Evolutionary conservation across 306 rosid genomes (phyloP).

Genomic region (Macrotyloma uniflorum): DNA sequence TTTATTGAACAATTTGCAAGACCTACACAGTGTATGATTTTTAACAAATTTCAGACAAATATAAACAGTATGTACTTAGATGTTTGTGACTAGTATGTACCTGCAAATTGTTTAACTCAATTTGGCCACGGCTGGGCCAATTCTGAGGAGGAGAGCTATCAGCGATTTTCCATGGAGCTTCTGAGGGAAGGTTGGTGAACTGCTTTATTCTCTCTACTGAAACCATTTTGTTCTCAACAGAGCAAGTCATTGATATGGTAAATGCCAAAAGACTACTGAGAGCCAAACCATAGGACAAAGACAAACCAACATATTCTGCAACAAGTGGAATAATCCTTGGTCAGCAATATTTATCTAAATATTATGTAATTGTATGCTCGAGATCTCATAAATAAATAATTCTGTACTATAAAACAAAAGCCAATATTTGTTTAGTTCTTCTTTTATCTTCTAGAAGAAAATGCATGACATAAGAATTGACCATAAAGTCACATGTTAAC

Average conservation of each 20-base stretch:
- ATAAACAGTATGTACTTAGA: background rate
- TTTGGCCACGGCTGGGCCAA: slow-evolving; percentile 78
- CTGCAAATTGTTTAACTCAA: slow-evolving; percentile 68
- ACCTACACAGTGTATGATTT: background rate
- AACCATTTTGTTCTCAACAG: slow-evolving; percentile 86
- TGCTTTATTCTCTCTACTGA: slow-evolving; percentile 83
- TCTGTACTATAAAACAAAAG: background rate
- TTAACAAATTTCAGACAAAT: background rate
- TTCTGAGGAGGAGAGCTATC: slow-evolving; percentile 62
- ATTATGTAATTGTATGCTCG: background rate
- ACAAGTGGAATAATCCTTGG: slow-evolving; percentile 12
- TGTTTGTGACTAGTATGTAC: slow-evolving; percentile 43
- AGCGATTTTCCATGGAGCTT: slow-evolving; percentile 70
- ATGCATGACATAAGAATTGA: background rate
- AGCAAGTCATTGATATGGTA: slow-evolving; percentile 62
- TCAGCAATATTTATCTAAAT: slow-evolving; percentile 15
- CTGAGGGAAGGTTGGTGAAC: slow-evolving; percentile 71
- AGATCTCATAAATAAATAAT: slow-evolving; percentile 1
- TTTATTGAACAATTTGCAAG: background rate
- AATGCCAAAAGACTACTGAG: slow-evolving; percentile 64
- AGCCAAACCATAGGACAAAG: slow-evolving; percentile 83
- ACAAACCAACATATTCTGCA: slow-evolving; percentile 81
- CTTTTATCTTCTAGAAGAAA: background rate
- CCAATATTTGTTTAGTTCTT: background rate
- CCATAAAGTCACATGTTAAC: background rate